phyloP scores from a whole-genome alignment of 495 filamentous ascomycete genomes.

The Halenospora varia region DNA sequence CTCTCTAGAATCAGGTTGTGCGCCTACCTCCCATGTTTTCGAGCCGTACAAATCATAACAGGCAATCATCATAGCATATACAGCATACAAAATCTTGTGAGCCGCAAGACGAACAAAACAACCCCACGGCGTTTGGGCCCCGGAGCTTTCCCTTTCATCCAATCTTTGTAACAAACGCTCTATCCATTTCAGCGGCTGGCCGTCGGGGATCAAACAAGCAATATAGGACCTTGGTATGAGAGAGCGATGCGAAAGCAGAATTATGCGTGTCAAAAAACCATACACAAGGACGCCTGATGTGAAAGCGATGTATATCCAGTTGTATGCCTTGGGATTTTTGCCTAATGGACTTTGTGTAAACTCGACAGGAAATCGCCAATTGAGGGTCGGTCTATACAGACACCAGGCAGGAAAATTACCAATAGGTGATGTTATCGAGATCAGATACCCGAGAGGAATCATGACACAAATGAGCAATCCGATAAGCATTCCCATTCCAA shows the following conservation, averaged over 20 bases:
- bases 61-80: not conserved
- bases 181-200: no score
- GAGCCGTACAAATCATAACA: not conserved
- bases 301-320: no score
- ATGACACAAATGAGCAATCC: not conserved
- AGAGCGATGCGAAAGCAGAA: no score
- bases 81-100: not conserved
- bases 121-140: not conserved
- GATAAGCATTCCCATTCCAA: not conserved
- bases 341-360: not conserved
- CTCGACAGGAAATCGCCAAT: not conserved
- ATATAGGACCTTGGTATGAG: no score
- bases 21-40: not conserved
- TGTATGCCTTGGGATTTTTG: not conserved
- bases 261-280: no score
- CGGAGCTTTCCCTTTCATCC: not conserved
- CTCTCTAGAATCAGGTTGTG: not conserved
- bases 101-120: not conserved
- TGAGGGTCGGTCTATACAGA: not conserved
- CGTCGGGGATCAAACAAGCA: no score
- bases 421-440: not conserved
- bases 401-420: not conserved
- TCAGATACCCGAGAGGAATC: not conserved
- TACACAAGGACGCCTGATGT: no score
- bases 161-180: no score